Base-by-base conservation (phyloP, 1,284 basidiomycete species). In the Pterula multifida region DNA sequence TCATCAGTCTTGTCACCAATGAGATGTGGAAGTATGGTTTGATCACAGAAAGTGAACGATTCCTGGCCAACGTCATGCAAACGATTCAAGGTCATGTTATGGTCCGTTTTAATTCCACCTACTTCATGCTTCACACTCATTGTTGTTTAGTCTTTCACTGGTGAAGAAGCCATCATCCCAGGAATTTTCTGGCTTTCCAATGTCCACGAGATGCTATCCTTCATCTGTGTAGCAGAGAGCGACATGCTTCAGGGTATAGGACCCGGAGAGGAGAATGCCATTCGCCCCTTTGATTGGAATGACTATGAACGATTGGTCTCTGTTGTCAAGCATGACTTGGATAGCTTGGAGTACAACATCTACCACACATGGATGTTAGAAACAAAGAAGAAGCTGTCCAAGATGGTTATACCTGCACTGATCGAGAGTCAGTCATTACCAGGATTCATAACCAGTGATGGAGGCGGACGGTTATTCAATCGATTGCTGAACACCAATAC, bases 11-110 rank as follows among this genome's bases (percentile, higher is more conserved):
- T 48, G 87, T 97, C 53, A 96, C 93, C 19, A 99, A 98, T 66
- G 96, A 98, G 68, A 98, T 98, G 95, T 99, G 96, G 96, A 98
- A 98, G 70, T 92, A 97, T 61, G 93, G 94, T 24, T 80, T 99
- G 60, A 97, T 98, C 58, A 78, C 85, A 23, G 95, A 98, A 66
- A 96, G 92, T 66, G 96, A 98, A 66, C 78, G 94, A 35, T 98
- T 98, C 79, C 74, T 99, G 53, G 96, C 96, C 36, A 98, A 97
- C 61, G 90, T 98, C 52, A 98, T 98, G 95, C 94, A 98, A 66
- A 90, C 87, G 15, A 88, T 99, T 55, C 96, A 99, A 71, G 79
- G 86, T 36, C 92, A 98, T 68, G 93, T 98, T 56, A 98, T 98
- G 94, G 93, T 93, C 55, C 60, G 86, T 26, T 46, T 58, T 1